Conservation (phyloP, 441 rosid genomes). For the Macaranga tanarius region DNA sequence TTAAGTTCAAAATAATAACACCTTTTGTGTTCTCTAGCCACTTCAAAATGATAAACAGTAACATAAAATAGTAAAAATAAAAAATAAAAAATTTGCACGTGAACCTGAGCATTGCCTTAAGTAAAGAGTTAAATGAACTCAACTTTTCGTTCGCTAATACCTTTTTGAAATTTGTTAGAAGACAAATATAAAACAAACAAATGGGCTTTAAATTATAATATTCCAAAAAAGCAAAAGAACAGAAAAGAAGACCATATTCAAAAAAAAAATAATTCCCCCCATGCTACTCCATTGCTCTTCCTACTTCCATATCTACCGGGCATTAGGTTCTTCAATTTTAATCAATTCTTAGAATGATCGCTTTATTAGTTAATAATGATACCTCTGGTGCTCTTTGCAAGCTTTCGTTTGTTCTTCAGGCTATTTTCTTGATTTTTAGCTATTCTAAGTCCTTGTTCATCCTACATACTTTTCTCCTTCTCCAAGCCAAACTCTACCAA, state of each 20-base stretch:
- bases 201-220: neutral
- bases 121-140: constrained; percentile 82
- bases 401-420: constrained; percentile 90
- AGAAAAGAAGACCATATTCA: neutral
- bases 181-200: neutral
- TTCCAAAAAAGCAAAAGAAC: neutral
- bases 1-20: constrained; percentile 53
- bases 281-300: too few species aligned
- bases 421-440: constrained; percentile 99
- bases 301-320: too few species aligned
- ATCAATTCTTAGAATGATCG: too few species aligned
- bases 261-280: neutral
- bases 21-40: constrained; percentile 72
- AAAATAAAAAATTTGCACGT: too few species aligned
- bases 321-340: too few species aligned
- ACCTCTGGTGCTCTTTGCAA: constrained; percentile 99
- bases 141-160: constrained; percentile 89
- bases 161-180: constrained; percentile 87
- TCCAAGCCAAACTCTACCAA: constrained; percentile 89
- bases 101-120: too few species aligned
- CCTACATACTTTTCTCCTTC: constrained; percentile 84
- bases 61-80: neutral
- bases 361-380: constrained; percentile 3
- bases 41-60: neutral
- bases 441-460: constrained; percentile 93